Evolutionary conservation across 2,329 filamentous ascomycete genomes (phyloP).

Genomic region (Fusarium pilosicola): DNA sequence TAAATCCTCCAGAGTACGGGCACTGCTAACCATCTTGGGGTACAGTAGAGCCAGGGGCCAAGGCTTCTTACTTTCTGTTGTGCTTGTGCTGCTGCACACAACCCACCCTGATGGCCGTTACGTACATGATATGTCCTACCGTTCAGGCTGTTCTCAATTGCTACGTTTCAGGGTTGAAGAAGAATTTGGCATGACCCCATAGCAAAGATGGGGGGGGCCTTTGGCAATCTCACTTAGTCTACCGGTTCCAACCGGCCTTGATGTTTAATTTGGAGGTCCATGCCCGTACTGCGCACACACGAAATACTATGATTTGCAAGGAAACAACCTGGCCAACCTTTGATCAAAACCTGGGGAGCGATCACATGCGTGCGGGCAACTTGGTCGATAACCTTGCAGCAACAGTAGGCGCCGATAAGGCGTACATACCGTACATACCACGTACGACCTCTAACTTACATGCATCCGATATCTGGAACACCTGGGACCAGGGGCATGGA

Average conservation of each 20-base stretch:
- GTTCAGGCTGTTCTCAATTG: background rate
- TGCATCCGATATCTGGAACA: slow-evolving; percentile 7
- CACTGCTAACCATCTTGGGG: background rate
- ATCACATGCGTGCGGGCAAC: slow-evolving; percentile 18
- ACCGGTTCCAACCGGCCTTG: slow-evolving; percentile 12
- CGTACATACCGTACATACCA: background rate
- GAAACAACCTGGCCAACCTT: background rate
- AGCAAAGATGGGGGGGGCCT: slow-evolving; percentile 4
- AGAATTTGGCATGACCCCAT: slow-evolving; percentile 1
- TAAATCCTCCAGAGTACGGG: background rate
- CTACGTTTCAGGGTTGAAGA: background rate
- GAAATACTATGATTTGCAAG: slow-evolving; percentile 3
- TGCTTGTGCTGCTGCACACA: background rate
- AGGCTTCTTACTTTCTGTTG: background rate
- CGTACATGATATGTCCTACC: slow-evolving; percentile 6
- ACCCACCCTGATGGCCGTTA: slow-evolving; percentile 19
- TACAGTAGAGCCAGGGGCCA: background rate
- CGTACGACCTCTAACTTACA: background rate
- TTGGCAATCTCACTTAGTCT: background rate
- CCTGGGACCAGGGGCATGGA: background rate
- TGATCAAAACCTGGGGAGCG: slow-evolving; percentile 5
- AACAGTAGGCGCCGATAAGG: slow-evolving; percentile 17
- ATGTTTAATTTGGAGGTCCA: slow-evolving; percentile 8
- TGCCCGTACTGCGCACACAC: background rate
- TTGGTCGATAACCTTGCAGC: slow-evolving; percentile 23